Base-by-base conservation (phyloP, 2,329 filamentous ascomycete genomes). In the Zasmidium cellare region DNA sequence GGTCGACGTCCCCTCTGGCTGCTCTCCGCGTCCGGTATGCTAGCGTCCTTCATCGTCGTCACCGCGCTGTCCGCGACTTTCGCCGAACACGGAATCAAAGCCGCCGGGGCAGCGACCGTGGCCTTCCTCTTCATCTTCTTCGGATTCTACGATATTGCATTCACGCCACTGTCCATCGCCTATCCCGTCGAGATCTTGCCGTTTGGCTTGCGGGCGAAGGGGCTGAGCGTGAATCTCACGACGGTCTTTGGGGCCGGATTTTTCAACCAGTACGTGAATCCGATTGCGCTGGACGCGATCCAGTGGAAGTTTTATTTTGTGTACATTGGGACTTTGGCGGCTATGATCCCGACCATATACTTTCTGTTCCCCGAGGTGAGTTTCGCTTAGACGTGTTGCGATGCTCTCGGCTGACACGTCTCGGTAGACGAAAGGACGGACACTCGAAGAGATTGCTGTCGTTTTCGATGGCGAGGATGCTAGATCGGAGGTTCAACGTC, bases 361-460 rank as follows among this genome's bases (percentile, higher is more conserved):
- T 55, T 55, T 20, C 19, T 55, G 9, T 55, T 54, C 19, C 46
- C 52, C 2, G 56, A 58, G 46, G 50, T 53, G 20, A 44, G 50
- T 51, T 31, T 24, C 31, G 69, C 75, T 28, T 65, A 68, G 57
- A 65, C 62, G 50, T 67, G 67, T 67, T 77, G 74, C 64, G 70
- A 76, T 56, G 76, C 35, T 18, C 9, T 9, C 19, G 3, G 35
- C 35, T 41, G 16, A 41, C 35, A 16, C 16, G n/a, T 3, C 16
- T 7, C 24, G 6, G 19, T 20, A 53, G 35, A 57, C 55, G 3
- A 45, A 79, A 64, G 79, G 76, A 24, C 66, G 72, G 7, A 71
- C 77, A 44, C 71, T 79, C 23, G 77, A 79, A 64, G 76, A 79
- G 57, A 79, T 78, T 55, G 76, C 76, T 50, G 76, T 74, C 64